phyloP scores from a whole-genome alignment of 2,329 filamentous ascomycete genomes.

The Cordyceps militaris region DNA sequence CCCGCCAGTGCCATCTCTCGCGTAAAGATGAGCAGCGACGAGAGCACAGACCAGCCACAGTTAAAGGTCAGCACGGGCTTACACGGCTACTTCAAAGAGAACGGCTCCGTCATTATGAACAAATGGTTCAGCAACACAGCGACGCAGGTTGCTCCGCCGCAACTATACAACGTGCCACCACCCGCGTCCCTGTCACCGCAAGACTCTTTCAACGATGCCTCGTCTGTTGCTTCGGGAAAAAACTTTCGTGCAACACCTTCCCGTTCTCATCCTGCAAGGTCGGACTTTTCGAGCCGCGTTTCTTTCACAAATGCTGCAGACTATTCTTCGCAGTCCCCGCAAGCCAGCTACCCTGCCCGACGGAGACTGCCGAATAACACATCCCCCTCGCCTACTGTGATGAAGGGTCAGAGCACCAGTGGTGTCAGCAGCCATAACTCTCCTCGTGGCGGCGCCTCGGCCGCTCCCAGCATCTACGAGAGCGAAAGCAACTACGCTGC shows the following conservation, averaged over 20 bases:
- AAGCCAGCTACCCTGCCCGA: neutral
- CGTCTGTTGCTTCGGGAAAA: neutral
- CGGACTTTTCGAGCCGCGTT: slow-evolving; percentile 2
- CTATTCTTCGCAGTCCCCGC: neutral
- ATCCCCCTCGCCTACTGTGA: neutral
- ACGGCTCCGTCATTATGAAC: neutral
- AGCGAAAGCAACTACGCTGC: slow-evolving; percentile 1
- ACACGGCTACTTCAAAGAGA: slow-evolving; percentile 10
- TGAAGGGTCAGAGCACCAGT: too few species aligned
- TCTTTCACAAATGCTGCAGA: neutral
- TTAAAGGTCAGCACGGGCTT: slow-evolving; percentile 1
- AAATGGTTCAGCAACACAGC: slow-evolving; percentile 7
- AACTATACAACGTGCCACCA: slow-evolving; percentile 10
- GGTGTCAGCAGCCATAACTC: neutral
- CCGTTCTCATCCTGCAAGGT: neutral
- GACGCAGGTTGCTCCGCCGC: slow-evolving; percentile 4
- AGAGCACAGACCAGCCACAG: neutral
- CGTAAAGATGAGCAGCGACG: neutral
- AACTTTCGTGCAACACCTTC: neutral
- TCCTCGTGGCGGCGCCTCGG: neutral
- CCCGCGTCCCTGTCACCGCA: slow-evolving; percentile 5
- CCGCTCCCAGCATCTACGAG: neutral
- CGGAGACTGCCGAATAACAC: neutral
- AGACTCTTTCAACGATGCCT: slow-evolving; percentile 5
- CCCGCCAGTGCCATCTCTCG: neutral